Conservation (phyloP, 208 protist genomes). For the Wallacemonas sp. region DNA sequence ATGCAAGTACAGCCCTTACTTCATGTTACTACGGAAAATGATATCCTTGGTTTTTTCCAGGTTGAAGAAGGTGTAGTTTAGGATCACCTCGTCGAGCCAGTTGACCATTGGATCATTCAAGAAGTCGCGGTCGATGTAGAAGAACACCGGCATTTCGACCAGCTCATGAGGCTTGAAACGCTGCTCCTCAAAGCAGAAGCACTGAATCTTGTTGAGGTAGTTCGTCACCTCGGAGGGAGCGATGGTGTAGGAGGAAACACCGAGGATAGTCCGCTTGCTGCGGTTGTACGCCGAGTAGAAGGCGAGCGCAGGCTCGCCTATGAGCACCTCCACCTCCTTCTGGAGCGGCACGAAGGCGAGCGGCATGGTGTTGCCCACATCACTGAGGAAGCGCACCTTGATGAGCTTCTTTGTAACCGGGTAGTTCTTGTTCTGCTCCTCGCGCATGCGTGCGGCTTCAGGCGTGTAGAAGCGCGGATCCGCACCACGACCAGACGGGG, state of each 20-base stretch:
- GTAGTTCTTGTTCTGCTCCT: conserved; percentile 70
- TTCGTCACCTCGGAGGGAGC: conserved; percentile 87
- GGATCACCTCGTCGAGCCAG: conserved; percentile 86
- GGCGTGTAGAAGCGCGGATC: conserved; percentile 88
- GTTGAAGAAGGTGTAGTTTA: conserved; percentile 93
- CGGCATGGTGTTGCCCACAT: conserved; percentile 89
- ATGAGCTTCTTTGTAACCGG: conserved; percentile 79
- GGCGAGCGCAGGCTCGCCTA: conserved; percentile 87
- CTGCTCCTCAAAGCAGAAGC: conserved; percentile 97
- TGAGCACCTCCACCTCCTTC: conserved; percentile 86
- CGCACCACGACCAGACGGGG: conserved; percentile 68
- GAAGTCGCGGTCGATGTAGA: conserved; percentile 96
- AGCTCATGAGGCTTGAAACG: conserved; percentile 94
- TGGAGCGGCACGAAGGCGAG: conserved; percentile 91
- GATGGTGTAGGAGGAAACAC: conserved; percentile 92
- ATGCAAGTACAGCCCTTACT: conserved; percentile 10
- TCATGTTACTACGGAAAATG: conserved; percentile 68
- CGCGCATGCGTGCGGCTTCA: conserved; percentile 58
- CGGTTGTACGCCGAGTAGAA: conserved; percentile 92
- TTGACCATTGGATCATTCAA: conserved; percentile 88
- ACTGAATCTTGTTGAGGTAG: conserved; percentile 98
- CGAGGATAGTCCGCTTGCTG: conserved; percentile 82
- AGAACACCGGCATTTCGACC: conserved; percentile 97
- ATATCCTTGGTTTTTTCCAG: conserved; percentile 85
- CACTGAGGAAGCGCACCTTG: conserved; percentile 82